Evolutionary conservation across 257 asterid species (phyloP), one percentile per base, ranked within the genome.

Genomic region (Nicotiana undulata): DNA sequence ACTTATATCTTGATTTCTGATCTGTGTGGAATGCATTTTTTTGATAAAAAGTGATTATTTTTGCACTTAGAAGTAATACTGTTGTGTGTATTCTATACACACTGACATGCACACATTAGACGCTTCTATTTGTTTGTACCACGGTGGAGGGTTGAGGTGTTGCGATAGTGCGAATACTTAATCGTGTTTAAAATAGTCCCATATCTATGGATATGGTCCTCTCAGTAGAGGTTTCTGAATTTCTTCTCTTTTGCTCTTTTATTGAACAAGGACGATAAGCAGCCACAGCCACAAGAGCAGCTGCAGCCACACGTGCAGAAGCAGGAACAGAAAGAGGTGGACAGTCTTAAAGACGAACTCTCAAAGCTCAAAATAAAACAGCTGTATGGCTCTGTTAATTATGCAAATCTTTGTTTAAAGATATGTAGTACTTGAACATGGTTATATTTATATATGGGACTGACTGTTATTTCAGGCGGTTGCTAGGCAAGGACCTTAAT

Each of bases 401-500:
- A 82, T 53, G 59, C 28, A 52, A 46, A 77, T 82, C 66, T 29
- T 29, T 58, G n/a, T 34, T 34, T 29, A 13, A 63, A 12, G 46
- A 26, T 26, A 49, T 64, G 64, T 64, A 26, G 51, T 51, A 7
- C 60, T 72, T 72, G 61, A 72, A 46, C 78, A 13, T 46, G 40
- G 78, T 24, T 1, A 24, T 7, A 22, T 72, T 72, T 32, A 72
- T 72, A 7, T 72, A 46, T 49, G 22, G 24, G 78, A 49, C 15
- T 77, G 55, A 22, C 65, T 72, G 32, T 77, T 74, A 37, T 82
- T 61, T 53, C 58, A 94, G 98, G 92, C 91, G 76, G 77, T 78
- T 92, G 83, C 65, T 90, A 85, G 97, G 94, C 79, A 91, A 90
- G 88, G 92, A 92, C 70, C 83, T 91, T 31, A 79, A 59, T 32